phyloP scores from a whole-genome alignment of 352 stramenopile genomes.

The Pythium chondricola region DNA sequence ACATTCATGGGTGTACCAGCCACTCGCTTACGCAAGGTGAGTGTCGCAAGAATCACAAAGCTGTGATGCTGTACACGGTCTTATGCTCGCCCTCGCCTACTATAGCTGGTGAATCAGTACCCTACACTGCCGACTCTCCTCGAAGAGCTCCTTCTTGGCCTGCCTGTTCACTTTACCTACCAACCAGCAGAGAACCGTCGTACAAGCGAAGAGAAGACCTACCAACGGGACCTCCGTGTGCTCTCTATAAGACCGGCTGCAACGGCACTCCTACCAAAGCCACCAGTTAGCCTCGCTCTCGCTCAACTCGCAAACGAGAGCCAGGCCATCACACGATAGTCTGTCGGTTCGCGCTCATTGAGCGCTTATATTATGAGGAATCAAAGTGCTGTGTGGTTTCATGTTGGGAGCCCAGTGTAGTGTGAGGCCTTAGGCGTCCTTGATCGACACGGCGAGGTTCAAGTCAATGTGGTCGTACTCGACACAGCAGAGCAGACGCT shows the following conservation, averaged over 20 bases:
- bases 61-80: background rate
- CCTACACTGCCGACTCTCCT: slow-evolving; percentile 34
- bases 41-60: background rate
- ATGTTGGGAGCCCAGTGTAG: no score
- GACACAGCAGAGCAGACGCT: slow-evolving; percentile 73
- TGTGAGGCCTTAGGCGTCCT: slow-evolving; percentile 19
- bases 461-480: slow-evolving; percentile 78
- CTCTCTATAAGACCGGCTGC: slow-evolving; percentile 34
- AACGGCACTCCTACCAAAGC: slow-evolving; percentile 33
- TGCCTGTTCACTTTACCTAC: slow-evolving; percentile 43
- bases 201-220: slow-evolving; percentile 21
- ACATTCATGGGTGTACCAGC: slow-evolving; percentile 31
- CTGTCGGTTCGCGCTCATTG: no score
- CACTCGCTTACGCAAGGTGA: slow-evolving; percentile 19
- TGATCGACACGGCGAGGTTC: slow-evolving; percentile 41
- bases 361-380: no score
- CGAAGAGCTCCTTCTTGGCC: slow-evolving; percentile 43
- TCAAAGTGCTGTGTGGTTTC: no score
- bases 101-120: slow-evolving; percentile 29
- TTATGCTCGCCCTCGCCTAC: background rate
- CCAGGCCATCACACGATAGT: no score
- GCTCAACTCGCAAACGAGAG: no score
- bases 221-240: slow-evolving; percentile 46
- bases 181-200: slow-evolving; percentile 24
- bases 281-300: slow-evolving; percentile 32